phyloP scores from a whole-genome alignment of 805 yeast genomes.

The Suhomyces canberraensis region DNA sequence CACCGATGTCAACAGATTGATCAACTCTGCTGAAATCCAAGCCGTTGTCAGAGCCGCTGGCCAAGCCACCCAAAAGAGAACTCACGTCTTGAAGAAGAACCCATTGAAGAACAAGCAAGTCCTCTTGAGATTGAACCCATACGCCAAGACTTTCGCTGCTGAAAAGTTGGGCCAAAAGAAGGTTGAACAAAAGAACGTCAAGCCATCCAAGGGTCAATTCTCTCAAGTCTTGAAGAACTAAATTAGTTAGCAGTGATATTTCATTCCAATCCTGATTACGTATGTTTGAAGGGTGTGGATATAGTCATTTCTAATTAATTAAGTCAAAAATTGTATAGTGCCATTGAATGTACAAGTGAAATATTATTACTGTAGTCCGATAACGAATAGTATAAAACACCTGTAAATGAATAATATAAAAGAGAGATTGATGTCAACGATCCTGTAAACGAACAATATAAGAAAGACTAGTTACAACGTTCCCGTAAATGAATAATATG shows the following conservation, averaged over 20 bases:
- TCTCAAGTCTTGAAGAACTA: conserved; percentile 58
- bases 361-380: too few species aligned
- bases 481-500: too few species aligned
- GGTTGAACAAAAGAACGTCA: conserved; percentile 59
- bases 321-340: neutral
- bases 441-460: too few species aligned
- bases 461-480: too few species aligned
- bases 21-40: conserved; percentile 99
- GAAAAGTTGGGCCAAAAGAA: conserved; percentile 85
- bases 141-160: conserved; percentile 95
- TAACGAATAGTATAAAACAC: too few species aligned
- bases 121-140: conserved; percentile 97
- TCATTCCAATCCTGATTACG: too few species aligned
- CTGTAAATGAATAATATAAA: too few species aligned
- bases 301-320: too few species aligned
- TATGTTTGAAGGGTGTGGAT: too few species aligned
- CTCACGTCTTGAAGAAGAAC: conserved; percentile 89
- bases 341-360: neutral
- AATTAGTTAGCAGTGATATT: too few species aligned
- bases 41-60: conserved; percentile 96
- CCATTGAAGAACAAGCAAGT: conserved; percentile 98
- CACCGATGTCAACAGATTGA: conserved; percentile 94
- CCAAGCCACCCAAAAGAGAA: conserved; percentile 91
- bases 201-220: conserved; percentile 73
- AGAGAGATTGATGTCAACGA: too few species aligned